Percentiles rank a stretch among this genome's conserved stretches.
These are phyloP conservation scores for Ochromonas danica DNA, from an alignment of 108 stramenopile species.

Conservation along the genomic window DNA sequence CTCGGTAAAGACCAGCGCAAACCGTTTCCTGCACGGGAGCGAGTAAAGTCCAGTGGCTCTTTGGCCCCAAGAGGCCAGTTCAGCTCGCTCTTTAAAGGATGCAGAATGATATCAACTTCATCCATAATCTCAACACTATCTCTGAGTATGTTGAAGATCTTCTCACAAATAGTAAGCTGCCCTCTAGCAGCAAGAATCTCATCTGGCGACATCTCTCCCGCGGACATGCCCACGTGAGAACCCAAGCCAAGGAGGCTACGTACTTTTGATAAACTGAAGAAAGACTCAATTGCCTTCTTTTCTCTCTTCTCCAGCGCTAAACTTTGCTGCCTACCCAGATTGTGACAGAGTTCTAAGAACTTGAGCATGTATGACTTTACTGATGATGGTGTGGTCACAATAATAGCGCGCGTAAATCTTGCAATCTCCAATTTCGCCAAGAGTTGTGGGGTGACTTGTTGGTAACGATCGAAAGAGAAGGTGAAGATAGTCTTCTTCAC, in stretches of 20 bases:
- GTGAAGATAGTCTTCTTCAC: conserved; percentile 95
- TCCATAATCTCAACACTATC: conserved; percentile 84
- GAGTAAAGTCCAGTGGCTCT: conserved; percentile 91
- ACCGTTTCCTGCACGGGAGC: conserved; percentile 48
- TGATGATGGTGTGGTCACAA: conserved; percentile 91
- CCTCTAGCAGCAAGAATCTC: neutral
- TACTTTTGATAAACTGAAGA: neutral
- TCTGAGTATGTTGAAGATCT: conserved; percentile 84
- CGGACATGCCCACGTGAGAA: neutral
- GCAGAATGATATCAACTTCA: conserved; percentile 94
- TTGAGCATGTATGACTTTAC: conserved; percentile 96
- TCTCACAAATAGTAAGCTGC: conserved; percentile 47
- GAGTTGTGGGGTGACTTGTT: conserved; percentile 80
- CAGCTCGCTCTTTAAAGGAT: conserved; percentile 96
- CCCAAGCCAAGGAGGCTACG: neutral
- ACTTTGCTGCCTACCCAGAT: conserved; percentile 63
- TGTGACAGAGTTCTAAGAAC: conserved; percentile 93
- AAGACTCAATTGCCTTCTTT: neutral
- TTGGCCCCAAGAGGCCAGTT: conserved; percentile 98
- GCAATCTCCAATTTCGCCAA: conserved; percentile 91
- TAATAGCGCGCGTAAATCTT: conserved; percentile 82
- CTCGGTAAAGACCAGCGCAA: conserved; percentile 93
- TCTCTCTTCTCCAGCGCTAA: neutral
- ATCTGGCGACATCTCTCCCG: conserved; percentile 11
- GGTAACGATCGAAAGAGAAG: conserved; percentile 88